phyloP scores from a whole-genome alignment of 345 rosid species.

The Salix arbutifolia region DNA sequence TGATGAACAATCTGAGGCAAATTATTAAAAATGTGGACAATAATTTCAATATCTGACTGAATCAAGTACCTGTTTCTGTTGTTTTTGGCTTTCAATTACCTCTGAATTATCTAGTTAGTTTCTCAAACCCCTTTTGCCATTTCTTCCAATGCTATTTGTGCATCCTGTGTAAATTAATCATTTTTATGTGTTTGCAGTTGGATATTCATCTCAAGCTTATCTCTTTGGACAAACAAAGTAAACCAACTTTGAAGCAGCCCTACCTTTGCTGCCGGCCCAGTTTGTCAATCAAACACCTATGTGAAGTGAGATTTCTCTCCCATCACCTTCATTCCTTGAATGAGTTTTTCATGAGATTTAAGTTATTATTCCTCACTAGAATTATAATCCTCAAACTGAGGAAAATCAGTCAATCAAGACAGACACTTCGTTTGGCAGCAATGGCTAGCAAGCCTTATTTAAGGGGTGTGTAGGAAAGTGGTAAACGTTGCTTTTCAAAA shows the following conservation, averaged over 20 bases:
- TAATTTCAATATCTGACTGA: not conserved
- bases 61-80: not conserved
- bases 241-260: conserved; percentile 21
- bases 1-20: not conserved
- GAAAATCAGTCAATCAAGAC: not conserved
- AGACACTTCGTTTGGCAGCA: not conserved
- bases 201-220: conserved; percentile 27
- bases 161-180: conserved; percentile 3
- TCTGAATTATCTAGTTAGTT: not conserved
- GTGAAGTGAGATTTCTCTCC: conserved; percentile 19
- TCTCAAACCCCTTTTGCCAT: not conserved
- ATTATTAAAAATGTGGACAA: not conserved
- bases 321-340: not conserved
- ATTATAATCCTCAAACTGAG: not conserved
- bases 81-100: conserved; percentile 1
- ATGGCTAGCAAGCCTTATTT: not conserved
- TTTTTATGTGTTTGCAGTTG: conserved; percentile 21
- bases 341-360: not conserved
- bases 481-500: no score
- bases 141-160: not conserved
- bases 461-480: no score
- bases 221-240: conserved; percentile 12
- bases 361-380: not conserved
- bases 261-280: conserved; percentile 26
- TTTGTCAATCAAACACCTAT: conserved; percentile 19